Conservation (phyloP, 2,329 filamentous ascomycete genomes). For the Sclerotinia spermophila region DNA sequence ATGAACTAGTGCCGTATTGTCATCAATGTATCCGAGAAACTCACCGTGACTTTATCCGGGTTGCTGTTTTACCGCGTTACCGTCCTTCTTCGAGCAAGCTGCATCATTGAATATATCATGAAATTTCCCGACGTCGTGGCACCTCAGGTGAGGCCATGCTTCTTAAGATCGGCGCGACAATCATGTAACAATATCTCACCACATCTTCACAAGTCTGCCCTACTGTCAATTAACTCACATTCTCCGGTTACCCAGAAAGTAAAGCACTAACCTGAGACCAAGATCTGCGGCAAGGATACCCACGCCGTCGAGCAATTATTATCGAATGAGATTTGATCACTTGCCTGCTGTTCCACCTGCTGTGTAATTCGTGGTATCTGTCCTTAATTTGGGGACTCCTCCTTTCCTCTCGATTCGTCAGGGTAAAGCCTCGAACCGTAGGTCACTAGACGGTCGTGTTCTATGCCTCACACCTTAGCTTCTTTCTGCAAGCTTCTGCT, state of each 20-base stretch:
- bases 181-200: not conserved
- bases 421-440: not conserved
- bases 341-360: not conserved
- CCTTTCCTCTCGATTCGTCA: conserved; percentile 2
- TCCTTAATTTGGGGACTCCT: not conserved
- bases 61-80: not conserved
- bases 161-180: not conserved
- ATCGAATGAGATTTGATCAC: not conserved
- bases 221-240: not conserved
- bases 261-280: not conserved
- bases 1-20: not conserved
- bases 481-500: not conserved
- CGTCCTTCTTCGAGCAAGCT: not conserved
- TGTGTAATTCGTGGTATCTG: not conserved
- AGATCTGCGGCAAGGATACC: not conserved
- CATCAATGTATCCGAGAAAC: not conserved
- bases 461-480: not conserved
- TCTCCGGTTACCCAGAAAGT: not conserved
- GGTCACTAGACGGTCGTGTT: not conserved
- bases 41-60: not conserved
- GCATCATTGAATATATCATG: not conserved
- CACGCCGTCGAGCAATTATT: not conserved
- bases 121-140: not conserved
- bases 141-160: not conserved
- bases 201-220: not conserved